Conservation (phyloP, 2,329 filamentous ascomycete species). For the Botrytis medusae region DNA sequence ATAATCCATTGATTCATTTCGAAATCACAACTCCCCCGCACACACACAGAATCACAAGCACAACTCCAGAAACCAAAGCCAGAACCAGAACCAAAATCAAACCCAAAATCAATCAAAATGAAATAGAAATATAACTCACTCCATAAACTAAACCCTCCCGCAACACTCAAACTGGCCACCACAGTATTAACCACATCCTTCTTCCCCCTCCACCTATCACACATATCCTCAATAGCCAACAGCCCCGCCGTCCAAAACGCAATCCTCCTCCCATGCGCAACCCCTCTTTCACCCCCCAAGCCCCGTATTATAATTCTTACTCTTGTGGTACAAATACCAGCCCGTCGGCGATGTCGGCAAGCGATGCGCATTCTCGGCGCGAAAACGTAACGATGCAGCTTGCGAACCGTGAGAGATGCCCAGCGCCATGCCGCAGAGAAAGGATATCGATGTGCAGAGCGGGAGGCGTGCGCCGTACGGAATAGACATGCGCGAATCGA, state of each 20-base stretch:
- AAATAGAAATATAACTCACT: slow-evolving; percentile 53
- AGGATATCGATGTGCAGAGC: slow-evolving; percentile 61
- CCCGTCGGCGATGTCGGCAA: slow-evolving; percentile 78
- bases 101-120: neutral
- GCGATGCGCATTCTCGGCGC: slow-evolving; percentile 94
- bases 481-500: slow-evolving; percentile 54
- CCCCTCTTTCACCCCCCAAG: slow-evolving; percentile 74
- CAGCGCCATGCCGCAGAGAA: slow-evolving; percentile 66
- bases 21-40: neutral
- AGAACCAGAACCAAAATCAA: neutral
- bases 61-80: neutral
- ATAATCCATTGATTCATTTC: neutral
- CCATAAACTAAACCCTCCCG: slow-evolving; percentile 83
- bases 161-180: slow-evolving; percentile 78
- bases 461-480: slow-evolving; percentile 65
- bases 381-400: slow-evolving; percentile 77
- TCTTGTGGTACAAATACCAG: slow-evolving; percentile 99
- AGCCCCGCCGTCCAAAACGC: slow-evolving; percentile 74
- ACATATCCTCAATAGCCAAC: slow-evolving; percentile 78
- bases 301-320: slow-evolving; percentile 88
- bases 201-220: slow-evolving; percentile 69
- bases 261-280: slow-evolving; percentile 70
- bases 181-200: slow-evolving; percentile 80
- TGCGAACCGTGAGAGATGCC: slow-evolving; percentile 72
- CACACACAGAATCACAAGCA: neutral